phyloP scores from a whole-genome alignment of 1,284 basidiomycete genomes.

The Lignosus rhinocerotis region DNA sequence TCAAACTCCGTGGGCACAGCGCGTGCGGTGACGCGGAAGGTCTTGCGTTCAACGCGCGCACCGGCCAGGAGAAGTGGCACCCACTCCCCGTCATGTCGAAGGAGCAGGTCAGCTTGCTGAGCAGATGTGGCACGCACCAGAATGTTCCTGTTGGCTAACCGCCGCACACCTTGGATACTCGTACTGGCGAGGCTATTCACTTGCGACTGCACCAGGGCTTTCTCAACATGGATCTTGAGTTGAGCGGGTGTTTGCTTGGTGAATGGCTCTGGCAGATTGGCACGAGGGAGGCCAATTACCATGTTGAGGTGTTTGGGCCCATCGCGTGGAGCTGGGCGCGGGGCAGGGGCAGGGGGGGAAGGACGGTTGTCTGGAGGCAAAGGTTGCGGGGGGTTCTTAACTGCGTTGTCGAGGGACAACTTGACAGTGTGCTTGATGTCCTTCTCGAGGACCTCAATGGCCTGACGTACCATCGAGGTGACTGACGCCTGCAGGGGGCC shows the following conservation, averaged over 20 bases:
- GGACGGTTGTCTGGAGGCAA: neutral
- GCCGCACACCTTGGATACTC: neutral
- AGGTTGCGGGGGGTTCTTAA: neutral
- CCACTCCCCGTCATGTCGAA: constrained; percentile 1
- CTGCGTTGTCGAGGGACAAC: too few relatives aligned
- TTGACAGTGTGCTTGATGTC: too few relatives aligned
- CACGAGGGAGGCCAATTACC: neutral
- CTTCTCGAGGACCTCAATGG: too few relatives aligned
- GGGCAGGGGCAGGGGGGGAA: neutral
- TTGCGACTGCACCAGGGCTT: neutral
- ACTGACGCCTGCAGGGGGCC: too few relatives aligned
- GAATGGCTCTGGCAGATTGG: neutral
- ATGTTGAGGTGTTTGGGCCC: constrained; percentile 1
- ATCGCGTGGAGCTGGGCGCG: neutral
- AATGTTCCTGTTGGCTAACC: neutral
- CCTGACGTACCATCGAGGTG: too few relatives aligned
- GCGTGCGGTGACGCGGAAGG: neutral
- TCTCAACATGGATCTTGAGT: constrained; percentile 1
- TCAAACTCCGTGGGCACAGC: constrained; percentile 6
- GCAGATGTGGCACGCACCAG: neutral
- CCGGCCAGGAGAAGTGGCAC: neutral
- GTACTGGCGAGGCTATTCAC: neutral
- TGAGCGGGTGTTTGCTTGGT: neutral
- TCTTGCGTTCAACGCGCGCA: neutral
- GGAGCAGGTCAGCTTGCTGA: neutral